These are phyloP conservation scores for Colletotrichum abscissum DNA, from an alignment of 2,329 filamentous ascomycete species.

Conservation along the genomic window DNA sequence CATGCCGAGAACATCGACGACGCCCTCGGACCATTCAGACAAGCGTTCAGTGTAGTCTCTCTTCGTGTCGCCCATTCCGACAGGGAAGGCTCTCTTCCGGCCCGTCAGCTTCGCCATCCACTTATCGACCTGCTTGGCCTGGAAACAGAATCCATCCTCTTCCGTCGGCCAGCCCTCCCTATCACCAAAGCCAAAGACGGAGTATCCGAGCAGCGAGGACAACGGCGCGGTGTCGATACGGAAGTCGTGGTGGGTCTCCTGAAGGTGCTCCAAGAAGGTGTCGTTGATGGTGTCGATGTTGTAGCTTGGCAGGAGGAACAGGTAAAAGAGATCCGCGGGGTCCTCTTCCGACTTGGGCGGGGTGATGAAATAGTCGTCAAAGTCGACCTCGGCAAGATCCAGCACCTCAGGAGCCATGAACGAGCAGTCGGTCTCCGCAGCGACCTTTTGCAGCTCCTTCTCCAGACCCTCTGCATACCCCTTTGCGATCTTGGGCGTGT, in stretches of 20 bases:
- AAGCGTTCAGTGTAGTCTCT: constrained; percentile 75
- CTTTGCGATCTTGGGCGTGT: constrained; percentile 79
- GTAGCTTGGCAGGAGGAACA: constrained; percentile 89
- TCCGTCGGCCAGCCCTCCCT: constrained; percentile 92
- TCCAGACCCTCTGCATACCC: constrained; percentile 69
- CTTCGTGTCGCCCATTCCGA: constrained; percentile 90
- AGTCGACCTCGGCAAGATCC: constrained; percentile 88
- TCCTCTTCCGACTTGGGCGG: constrained; percentile 70
- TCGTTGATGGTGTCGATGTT: constrained; percentile 95
- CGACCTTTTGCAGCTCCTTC: constrained; percentile 61
- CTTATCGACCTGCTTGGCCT: constrained; percentile 89
- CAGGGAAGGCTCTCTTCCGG: constrained; percentile 85
- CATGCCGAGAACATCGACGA: constrained; percentile 76
- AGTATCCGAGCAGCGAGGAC: constrained; percentile 82
- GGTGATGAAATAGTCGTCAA: constrained; percentile 91
- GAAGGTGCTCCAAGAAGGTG: constrained; percentile 85
- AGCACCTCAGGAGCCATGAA: constrained; percentile 72
- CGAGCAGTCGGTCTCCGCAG: constrained; percentile 45
- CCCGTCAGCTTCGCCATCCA: constrained; percentile 98
- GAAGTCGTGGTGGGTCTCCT: constrained; percentile 97
- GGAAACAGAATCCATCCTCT: constrained; percentile 90
- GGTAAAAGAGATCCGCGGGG: constrained; percentile 79
- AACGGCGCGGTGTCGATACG: constrained; percentile 91
- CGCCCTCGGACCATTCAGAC: constrained; percentile 81
- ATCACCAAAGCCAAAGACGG: constrained; percentile 94